These are phyloP conservation scores for Fusarium annulatum DNA, from an alignment of 2,329 filamentous ascomycete genomes.

Conservation along the genomic window DNA sequence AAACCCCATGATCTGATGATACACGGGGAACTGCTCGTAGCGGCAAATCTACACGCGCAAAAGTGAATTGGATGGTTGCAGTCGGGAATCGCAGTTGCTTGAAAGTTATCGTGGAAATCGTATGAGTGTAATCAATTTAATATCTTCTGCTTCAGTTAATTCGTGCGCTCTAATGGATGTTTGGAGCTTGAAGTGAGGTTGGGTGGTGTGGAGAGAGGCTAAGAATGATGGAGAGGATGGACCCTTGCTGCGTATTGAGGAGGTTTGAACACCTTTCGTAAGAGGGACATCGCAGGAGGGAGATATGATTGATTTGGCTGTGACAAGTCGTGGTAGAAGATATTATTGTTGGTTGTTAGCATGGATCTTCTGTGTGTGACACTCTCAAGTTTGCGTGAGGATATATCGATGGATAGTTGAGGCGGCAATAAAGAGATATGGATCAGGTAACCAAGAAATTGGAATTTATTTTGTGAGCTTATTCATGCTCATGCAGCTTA, in stretches of 20 bases:
- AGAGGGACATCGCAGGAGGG: background rate
- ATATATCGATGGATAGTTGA: background rate
- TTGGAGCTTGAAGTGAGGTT: background rate
- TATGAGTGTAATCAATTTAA: background rate
- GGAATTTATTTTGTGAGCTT: background rate
- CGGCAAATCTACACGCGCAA: background rate
- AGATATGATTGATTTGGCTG: background rate
- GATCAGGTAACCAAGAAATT: background rate
- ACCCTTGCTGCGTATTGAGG: conserved; percentile 35
- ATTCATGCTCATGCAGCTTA: background rate
- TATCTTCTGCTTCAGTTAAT: background rate
- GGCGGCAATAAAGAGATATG: background rate
- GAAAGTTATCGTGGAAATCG: background rate
- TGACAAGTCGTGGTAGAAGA: background rate
- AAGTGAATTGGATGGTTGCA: background rate
- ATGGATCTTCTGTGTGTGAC: background rate
- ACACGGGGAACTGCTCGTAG: background rate
- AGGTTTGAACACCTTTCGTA: conserved; percentile 37
- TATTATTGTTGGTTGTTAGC: background rate
- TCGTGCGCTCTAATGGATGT: conserved; percentile 10
- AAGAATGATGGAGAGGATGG: conserved; percentile 18
- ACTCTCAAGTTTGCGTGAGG: background rate
- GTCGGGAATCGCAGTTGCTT: background rate
- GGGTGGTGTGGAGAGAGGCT: conserved; percentile 39
- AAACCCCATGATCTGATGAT: conserved; percentile 29